Evolutionary conservation across 345 rosid species (phyloP), one percentile per base, ranked within the genome.

Genomic region (Draba incana): DNA sequence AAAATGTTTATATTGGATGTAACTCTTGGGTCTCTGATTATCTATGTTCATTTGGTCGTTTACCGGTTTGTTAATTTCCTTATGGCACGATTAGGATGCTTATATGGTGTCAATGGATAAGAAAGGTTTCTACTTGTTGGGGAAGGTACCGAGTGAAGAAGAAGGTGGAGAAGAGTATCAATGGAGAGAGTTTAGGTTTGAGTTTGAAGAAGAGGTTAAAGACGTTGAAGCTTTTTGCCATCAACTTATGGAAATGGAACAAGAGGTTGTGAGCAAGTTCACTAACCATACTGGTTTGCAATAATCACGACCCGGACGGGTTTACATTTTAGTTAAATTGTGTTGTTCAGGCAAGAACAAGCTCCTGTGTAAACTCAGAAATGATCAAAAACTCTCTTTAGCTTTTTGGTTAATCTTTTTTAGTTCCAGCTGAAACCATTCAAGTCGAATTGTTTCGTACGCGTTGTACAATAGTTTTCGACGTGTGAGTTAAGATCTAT

Each of bases 391-490:
- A 20, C 20, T 20, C 20, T 20, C 20, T 20, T 20, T 20, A 20
- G 20, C 20, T 20, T 20, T 63, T 57, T 66, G 42, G 44, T 73
- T 38, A 57, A 4, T 24, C 25, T 11, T 49, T 50, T 64, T 88
- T 81, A 94, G 83, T 77, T 83, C 95, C 99, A 94, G 81, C 95
- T 85, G 49, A 86, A 87, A 62, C 99, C 97, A 76, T 91, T 94
- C 73, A 91, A 76, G 77, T 94, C 97, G 1, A 91, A 86, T 62
- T 86, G 92, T 68, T 89, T 85, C 48, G 87, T 73, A 57, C 74
- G 73, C 16, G 86, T 76, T 47, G 81, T 82, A n/a, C 79, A 76
- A 58, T 82, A 92, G 43, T 72, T 79, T 37, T 89, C 93, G 1
- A 72, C 90, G 15, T 62, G 88, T 47, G 87, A 73, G 77, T 87